Base-by-base conservation (phyloP, 2,329 filamentous ascomycete genomes). In the Aspergillus sp. region DNA sequence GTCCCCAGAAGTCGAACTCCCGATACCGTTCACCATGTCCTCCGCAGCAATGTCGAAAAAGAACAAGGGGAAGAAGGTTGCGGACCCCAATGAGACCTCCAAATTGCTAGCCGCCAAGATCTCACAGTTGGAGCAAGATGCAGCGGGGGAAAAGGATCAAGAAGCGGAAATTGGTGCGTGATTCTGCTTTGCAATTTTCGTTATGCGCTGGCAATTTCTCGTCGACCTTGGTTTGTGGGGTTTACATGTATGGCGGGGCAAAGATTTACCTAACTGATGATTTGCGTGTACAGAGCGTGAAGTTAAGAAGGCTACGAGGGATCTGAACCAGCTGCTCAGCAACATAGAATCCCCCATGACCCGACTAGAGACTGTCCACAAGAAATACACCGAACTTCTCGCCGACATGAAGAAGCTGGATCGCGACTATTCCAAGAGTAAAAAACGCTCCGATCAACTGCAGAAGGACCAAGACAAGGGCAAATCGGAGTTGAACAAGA, bases 391-490 rank as follows among this genome's bases (percentile, higher is more conserved):
- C 52, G 90, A 97, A 61, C 80, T 97, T 4, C 76, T 97, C 49
- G 85, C 88, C 46, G 90, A 96, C 51, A 95, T 97, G 89, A 95
- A 96, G 70, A 85, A 90, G 48, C 79, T 95, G 51, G 91, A 98
- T 68, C 85, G 90, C 51, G 93, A 98, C 53, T 90, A 95, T 63
- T 81, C 88, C 53, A 97, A 95, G 72, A 93, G 91, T 61, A 97
- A 96, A 77, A 95, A 96, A 69, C 85, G 90, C 20, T 88, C 88
- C 22, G 93, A 98, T 66, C 86, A 89, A 62, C 71, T 98, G 47
- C 93, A 98, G 69, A 98, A 97, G 67, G 93, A 98, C 62, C 94
- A 95, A 68, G 93, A 98, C 65, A 84, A 88, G 57, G 86, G 86
- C 49, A 83, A 90, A 59, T 86, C 85, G 42, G 93, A 98, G 66